Base-by-base conservation (phyloP, 257 asterid genomes). In the Coffea canephora region DNA sequence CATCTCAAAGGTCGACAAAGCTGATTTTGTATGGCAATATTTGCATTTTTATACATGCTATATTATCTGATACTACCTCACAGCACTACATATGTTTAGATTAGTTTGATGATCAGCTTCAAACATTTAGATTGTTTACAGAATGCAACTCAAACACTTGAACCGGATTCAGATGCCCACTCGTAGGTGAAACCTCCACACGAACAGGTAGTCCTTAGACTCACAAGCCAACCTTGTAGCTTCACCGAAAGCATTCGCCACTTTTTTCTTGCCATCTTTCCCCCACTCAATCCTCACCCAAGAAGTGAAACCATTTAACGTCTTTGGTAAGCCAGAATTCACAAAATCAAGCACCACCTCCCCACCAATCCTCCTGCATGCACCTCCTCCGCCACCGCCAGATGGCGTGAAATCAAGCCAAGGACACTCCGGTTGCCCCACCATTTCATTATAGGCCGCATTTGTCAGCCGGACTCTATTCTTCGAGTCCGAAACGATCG, bases 361-460 rank as follows among this genome's bases (percentile, higher is more conserved):
- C 45, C 98, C 99, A 2, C 98, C 95, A 16, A 96, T 93, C 69
- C 99, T 89, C 91, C 84, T 90, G 79, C 89, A 80, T 82, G 88
- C 87, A 67, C 84, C 82, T 16, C 84, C 78, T 0, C 87, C 80
- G 5, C 80, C 3, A 8, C 80, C 71, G 8, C 59, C 54, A 36
- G 54, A 54, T 4, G 80, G 23, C 82, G 9, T 81, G 79, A 85
- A 85, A 9, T 91, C 99, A 4, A 94, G 89, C 99, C 99, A 96
- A 71, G 90, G 84, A 77, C 98, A 96, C 59, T 92, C 97, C 0
- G 99, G 99, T 85, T 96, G 99, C 8, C 99, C 98, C 13, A 92
- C 88, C 96, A 96, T 89, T 80, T 91, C 98, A 78, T 86, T 92
- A 87, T 92, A 96, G 0, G 97, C 97, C 13, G 97, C 81, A 74